Evolutionary conservation across 192 early-diverging fungal species (phyloP).

Genomic region (Martensiomyces pterosporus): DNA sequence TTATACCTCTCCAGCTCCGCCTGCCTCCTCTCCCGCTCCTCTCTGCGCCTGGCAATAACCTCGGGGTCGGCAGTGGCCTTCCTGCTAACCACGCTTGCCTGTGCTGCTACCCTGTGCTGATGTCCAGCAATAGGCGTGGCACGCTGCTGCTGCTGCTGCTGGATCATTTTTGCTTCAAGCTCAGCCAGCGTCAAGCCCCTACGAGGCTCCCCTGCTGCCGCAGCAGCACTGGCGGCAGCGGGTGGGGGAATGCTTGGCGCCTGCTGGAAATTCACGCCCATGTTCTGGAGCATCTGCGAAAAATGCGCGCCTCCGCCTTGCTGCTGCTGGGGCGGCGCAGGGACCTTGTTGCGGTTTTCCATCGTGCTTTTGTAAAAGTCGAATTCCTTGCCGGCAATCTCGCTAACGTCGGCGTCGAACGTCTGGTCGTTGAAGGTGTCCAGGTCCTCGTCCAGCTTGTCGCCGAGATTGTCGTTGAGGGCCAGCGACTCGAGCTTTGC

Average conservation of each 20-base stretch:
- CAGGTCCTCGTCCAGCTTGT: constrained; percentile 59
- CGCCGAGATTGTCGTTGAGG: constrained; percentile 53
- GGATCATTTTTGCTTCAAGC: constrained; percentile 60
- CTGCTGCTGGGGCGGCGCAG: not conserved
- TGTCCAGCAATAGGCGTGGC: too few species aligned
- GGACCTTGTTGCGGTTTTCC: not conserved
- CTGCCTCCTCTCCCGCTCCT: constrained; percentile 29
- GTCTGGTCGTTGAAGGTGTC: constrained; percentile 75
- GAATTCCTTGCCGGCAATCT: constrained; percentile 53
- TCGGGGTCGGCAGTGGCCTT: constrained; percentile 15
- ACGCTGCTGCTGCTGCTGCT: constrained; percentile 1
- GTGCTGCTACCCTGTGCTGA: too few species aligned
- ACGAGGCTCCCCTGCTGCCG: constrained; percentile 1
- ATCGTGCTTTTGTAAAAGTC: constrained; percentile 64
- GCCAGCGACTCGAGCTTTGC: constrained; percentile 56
- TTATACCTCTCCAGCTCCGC: constrained; percentile 69
- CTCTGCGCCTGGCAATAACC: constrained; percentile 20
- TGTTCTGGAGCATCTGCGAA: constrained; percentile 15
- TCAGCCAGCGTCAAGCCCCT: constrained; percentile 68
- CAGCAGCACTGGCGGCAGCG: not conserved
- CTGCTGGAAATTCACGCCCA: constrained; percentile 12
- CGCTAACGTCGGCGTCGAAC: constrained; percentile 54
- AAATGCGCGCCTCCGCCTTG: constrained; percentile 8
- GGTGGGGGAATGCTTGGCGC: too few species aligned
- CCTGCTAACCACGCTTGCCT: too few species aligned